Conservation (phyloP, 257 asterid species). For the Nicotiana benthamiana region DNA sequence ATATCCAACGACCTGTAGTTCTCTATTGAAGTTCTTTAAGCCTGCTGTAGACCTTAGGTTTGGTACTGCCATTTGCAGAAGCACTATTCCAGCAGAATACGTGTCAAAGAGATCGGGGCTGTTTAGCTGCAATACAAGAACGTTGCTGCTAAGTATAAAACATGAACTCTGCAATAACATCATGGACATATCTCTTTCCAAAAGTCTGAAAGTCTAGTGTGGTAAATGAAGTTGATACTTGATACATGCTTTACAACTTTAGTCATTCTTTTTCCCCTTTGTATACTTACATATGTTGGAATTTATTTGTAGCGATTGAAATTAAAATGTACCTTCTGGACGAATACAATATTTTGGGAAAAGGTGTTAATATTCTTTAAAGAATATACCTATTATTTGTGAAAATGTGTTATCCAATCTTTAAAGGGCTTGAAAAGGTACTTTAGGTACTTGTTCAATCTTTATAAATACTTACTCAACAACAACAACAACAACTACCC, state of each 20-base stretch:
- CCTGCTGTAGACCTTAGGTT: conserved; percentile 63
- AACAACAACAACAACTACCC: too few species aligned
- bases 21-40: conserved; percentile 67
- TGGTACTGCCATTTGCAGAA: conserved; percentile 88
- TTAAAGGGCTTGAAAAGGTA: too few species aligned
- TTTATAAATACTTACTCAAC: too few species aligned
- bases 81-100: conserved; percentile 93
- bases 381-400: too few species aligned
- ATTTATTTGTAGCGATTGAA: too few species aligned
- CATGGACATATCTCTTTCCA: neutral
- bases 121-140: conserved; percentile 54
- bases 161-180: neutral
- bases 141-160: neutral
- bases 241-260: neutral
- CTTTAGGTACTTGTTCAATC: too few species aligned
- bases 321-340: too few species aligned
- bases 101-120: conserved; percentile 91
- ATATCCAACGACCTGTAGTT: conserved; percentile 66
- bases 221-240: neutral
- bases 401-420: too few species aligned
- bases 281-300: neutral
- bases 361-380: too few species aligned
- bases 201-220: neutral
- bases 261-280: neutral
- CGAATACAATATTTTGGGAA: too few species aligned